Evolutionary conservation across 2,329 filamentous ascomycete genomes (phyloP), one percentile per base, ranked within the genome.

Genomic region (Teratosphaeria pseudoeucalypti): DNA sequence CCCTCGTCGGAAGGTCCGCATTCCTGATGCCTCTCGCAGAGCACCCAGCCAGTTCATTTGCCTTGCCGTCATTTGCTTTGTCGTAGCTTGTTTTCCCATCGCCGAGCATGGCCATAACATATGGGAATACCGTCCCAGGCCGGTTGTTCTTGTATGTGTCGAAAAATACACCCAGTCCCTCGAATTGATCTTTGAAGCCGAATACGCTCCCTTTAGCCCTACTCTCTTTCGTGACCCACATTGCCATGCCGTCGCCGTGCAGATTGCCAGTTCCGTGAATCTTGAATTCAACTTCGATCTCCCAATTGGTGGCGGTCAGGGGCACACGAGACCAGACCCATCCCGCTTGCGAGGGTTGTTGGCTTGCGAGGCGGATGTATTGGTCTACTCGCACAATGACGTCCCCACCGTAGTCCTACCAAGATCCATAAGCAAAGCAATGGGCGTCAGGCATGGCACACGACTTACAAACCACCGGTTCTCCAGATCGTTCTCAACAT

Each of bases 81-180:
- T 97, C 91, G 77, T 99, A 99, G 14, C 80, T 73, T 6, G 88
- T 95, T 72, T 90, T 80, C 63, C 94, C 92, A 73, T 99, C 94
- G 61, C 94, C 94, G 66, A 91, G 81, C 94, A 97, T 97, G 63
- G 92, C 92, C 92, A 97, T 96, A 70, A 99, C 88, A 72, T 96
- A 96, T 56, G 94, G 94, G 77, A 99, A 99, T 54, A 96, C 89
- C 52, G 90, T 88, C 52, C 94, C 94, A 0, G 94, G 92, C 14
- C 94, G 86, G 79, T 96, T 96, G 80, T 99, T 99, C 85, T 99
- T 99, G 82, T 99, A 99, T 53, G 94, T 99, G 74, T 99, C 94
- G 77, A 99, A 84, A 79, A 96, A 97, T 75, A 99, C 82, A 58
- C 91, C 94, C 54, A 99, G 82, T 4, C 94, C 94, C 74, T 99